These are phyloP conservation scores for Aspergillus viridinutans DNA, from an alignment of 2,329 filamentous ascomycete species.

Conservation along the genomic window DNA sequence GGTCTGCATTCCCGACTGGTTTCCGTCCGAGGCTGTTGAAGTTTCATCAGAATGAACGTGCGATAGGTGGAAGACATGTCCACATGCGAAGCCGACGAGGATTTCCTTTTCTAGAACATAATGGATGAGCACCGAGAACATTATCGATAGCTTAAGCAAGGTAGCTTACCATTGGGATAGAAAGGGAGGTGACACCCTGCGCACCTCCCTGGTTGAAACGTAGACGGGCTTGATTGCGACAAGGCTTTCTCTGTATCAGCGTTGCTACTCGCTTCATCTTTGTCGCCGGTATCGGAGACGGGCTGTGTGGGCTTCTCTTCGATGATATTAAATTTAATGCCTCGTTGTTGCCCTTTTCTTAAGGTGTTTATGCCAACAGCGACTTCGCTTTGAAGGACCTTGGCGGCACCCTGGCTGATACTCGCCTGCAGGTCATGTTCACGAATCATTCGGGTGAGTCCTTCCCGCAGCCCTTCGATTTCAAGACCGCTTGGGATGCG, in stretches of 20 bases:
- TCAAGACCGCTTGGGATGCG: slow-evolving; percentile 90
- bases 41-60: slow-evolving; percentile 49
- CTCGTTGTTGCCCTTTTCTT: slow-evolving; percentile 72
- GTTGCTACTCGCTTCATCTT: slow-evolving; percentile 10
- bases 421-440: slow-evolving; percentile 95
- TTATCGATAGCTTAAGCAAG: not conserved
- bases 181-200: slow-evolving; percentile 38
- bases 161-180: slow-evolving; percentile 33
- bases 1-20: slow-evolving; percentile 19
- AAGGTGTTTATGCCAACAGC: slow-evolving; percentile 75
- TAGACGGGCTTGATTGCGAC: slow-evolving; percentile 4
- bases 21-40: slow-evolving; percentile 16
- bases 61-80: slow-evolving; percentile 63
- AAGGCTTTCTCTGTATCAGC: slow-evolving; percentile 12
- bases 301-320: slow-evolving; percentile 11
- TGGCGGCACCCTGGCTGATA: slow-evolving; percentile 84
- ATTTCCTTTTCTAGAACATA: slow-evolving; percentile 47
- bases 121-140: no score
- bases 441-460: slow-evolving; percentile 83
- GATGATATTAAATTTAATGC: slow-evolving; percentile 81
- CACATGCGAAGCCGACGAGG: slow-evolving; percentile 64
- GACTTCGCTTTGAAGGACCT: slow-evolving; percentile 83
- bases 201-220: slow-evolving; percentile 28
- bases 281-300: not conserved
- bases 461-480: slow-evolving; percentile 84